Base-by-base conservation (phyloP, 805 yeast species). In the Metschnikowia bowlesiae region DNA sequence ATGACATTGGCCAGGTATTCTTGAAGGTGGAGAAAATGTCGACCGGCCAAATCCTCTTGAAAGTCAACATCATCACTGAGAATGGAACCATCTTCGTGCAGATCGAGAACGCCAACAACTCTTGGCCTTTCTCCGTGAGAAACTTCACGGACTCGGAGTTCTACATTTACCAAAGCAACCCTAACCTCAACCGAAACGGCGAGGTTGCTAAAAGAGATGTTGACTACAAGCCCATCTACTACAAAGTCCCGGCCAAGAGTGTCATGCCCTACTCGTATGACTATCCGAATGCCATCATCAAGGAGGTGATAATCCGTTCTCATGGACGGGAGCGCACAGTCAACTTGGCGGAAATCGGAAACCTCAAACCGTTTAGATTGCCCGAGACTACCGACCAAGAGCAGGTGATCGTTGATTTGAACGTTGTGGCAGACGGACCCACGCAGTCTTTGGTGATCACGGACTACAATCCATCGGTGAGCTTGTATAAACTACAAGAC, bases 261-360 rank as follows among this genome's bases (percentile, higher is more conserved):
- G 96, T 89, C 2, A 94, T 94, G 98, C 97, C 98, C 0, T 94
- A 94, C 65, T 89, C 99, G 0, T 94, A 97, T 91, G 99, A 94
- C 65, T 94, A 80, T 68, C 99, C 99, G 0, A 89, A 95, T 47
- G 97, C 96, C 0, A 71, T 80, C 8, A 79, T 85, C 42, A 91
- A 90, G 64, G 97, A 91, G 61, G 68, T 94, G 32, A 76, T 89
- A 3, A 66, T 94, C 33, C 74, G 90, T 51, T 76, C 86, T 9
- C 85, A 84, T 44, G 87, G 87, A 1, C 75, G 84, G 30, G 91
- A 87, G 62, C 76, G 97, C 51, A 81, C 82, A 43, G 78, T 95
- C 18, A 95, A 89, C 60, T 68, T 94, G 47, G 94, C 96, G 0
- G 98, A 94, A 65, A 92, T 94, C 59, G 99, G 99, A 26, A 85